Base-by-base conservation (phyloP, 106 monocot species). In the Dactylorhiza incarnata region DNA sequence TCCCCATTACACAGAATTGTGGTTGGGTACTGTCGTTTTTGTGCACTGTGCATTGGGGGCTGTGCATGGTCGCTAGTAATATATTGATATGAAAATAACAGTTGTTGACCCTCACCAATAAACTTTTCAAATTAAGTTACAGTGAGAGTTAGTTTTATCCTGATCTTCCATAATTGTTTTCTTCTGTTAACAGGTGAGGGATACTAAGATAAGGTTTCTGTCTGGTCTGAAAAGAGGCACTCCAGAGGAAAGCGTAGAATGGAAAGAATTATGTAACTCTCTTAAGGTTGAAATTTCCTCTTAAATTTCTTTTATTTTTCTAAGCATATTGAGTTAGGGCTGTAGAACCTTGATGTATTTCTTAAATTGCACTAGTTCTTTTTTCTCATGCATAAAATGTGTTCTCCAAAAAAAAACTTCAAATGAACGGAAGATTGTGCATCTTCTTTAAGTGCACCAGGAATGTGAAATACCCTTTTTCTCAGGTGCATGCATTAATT, bases 171-270 rank as follows among this genome's bases (percentile, higher is more conserved):
- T 17, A 67, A 16, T 45, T 19, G 17, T n/a, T 29, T 70, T 0
- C 16, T 46, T 67, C 10, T 54, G 12, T 56, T 53, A 75, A 74
- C 74, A 99, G 97, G 87, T 99, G 19, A 85, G 91, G 69, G 91
- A 93, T 79, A 82, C 89, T 29, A 99, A 99, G 78, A 82, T 99
- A 77, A 87, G 75, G 76, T 54, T 99, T 82, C 87, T 99, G 51
- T 91, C 89, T 13, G 80, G 76, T 70, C 23, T 94, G 56, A 99
- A 88, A 81, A 79, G 70, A 62, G 80, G 76, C 26, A 82, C 83
- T 80, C 79, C 89, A 78, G 94, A 91, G 79, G 97, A 99, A 17
- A 77, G 25, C 67, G 73, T 65, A 70, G 77, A 78, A 76, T 94
- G 97, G 97, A 84, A 85, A 24, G 77, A 87, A 14, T 76, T 94